Percentiles rank a stretch among this genome's conserved stretches.
phyloP scores from a whole-genome alignment of 176 grass and related monocot genomes.

The Triticum aestivum region DNA sequence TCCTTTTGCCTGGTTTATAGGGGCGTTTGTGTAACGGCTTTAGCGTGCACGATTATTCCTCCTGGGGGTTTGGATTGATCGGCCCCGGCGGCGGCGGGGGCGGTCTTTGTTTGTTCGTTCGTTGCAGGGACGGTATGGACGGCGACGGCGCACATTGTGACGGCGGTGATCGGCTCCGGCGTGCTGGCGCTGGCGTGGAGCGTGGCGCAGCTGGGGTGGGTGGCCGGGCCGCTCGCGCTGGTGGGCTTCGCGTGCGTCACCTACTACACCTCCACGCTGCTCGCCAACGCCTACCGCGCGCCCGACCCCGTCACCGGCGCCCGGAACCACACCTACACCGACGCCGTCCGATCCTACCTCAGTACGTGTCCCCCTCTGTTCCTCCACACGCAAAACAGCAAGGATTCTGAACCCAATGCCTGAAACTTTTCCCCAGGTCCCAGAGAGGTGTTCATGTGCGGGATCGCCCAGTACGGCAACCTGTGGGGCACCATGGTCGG shows the following conservation, averaged over 20 bases:
- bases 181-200: conserved; percentile 93
- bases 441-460: conserved; percentile 82
- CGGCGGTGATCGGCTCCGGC: conserved; percentile 95
- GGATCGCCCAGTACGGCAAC: conserved; percentile 69
- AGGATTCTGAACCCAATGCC: neutral
- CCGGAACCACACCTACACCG: conserved; percentile 78
- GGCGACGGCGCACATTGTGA: conserved; percentile 83
- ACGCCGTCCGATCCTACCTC: conserved; percentile 82
- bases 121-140: conserved; percentile 75
- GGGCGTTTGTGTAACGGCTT: neutral
- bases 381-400: neutral
- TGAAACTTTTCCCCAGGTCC: conserved; percentile 45
- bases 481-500: conserved; percentile 91
- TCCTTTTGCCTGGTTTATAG: neutral
- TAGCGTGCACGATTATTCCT: neutral
- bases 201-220: conserved; percentile 90
- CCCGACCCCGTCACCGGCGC: conserved; percentile 68
- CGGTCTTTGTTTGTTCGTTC: neutral
- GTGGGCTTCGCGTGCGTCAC: conserved; percentile 73
- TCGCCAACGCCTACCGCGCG: conserved; percentile 80
- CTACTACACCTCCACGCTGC: conserved; percentile 80
- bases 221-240: conserved; percentile 66
- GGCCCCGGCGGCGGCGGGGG: neutral
- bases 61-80: neutral
- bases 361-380: conserved; percentile 28